Percentiles rank a stretch among this genome's conserved stretches.
Evolutionary conservation across 768 basidiomycete genomes (phyloP).

Genomic region (Suillus plorans): DNA sequence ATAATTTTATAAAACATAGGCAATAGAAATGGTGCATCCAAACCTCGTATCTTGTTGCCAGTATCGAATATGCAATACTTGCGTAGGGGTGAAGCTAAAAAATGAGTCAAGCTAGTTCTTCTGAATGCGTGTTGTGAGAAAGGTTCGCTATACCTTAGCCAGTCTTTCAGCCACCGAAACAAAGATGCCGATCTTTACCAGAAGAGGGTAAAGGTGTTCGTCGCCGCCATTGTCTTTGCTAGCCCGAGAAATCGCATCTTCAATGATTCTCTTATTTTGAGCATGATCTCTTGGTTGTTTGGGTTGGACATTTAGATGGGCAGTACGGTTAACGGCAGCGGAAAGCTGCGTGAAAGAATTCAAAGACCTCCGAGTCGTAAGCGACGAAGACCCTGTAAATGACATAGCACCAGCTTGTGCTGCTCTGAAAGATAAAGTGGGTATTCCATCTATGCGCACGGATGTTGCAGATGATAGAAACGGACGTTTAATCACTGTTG

Average conservation of each 20-base stretch:
- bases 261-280: not conserved
- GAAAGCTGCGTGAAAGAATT: not conserved
- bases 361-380: not conserved
- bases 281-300: not conserved
- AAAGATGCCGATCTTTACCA: slow-evolving; percentile 11
- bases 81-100: slow-evolving; percentile 15
- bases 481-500: not conserved
- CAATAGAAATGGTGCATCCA: not conserved
- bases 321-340: not conserved
- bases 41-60: slow-evolving; percentile 8
- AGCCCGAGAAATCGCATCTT: not conserved
- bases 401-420: not conserved
- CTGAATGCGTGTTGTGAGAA: not conserved
- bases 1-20: not conserved
- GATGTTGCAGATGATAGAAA: not conserved
- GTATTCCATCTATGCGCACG: not conserved
- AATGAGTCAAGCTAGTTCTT: not conserved
- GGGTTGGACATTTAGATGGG: not conserved
- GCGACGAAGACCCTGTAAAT: not conserved
- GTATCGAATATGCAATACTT: slow-evolving; percentile 7
- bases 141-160: slow-evolving; percentile 1
- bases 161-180: slow-evolving; percentile 3
- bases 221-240: not conserved
- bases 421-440: slow-evolving; percentile 1
- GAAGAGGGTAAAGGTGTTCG: slow-evolving; percentile 3